Base-by-base conservation (phyloP, 1,284 basidiomycete species). In the Puccinia triticina region DNA sequence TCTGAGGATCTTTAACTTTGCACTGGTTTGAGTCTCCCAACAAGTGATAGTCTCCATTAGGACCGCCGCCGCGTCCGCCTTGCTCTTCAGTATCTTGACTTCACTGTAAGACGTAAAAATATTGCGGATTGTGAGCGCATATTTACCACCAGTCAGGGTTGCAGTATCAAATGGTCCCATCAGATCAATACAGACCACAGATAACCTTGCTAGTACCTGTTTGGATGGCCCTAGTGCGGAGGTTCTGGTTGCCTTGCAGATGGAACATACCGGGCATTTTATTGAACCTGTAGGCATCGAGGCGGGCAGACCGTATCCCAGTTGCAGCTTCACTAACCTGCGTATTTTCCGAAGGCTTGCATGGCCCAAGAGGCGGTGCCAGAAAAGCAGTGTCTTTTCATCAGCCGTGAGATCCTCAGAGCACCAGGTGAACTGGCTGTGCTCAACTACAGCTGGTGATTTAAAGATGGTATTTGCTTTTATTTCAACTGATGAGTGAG, bases 321-420 rank as follows among this genome's bases (percentile, higher is more conserved):
- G 26, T 26, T 67, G 21, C 3, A 67, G 29, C 40, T 67, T 67
- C 4, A 67, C 40, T 11, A 73, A 50, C 8, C 43, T 32, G 1
- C 72, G 8, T 26, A 74, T 74, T 21, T 48, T 23, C 2, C 72
- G 1, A 7, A 74, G 72, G 12, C 50, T 57, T 55, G 43, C 53
- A n/a, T 74, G 48, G 32, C 72, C 72, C 16, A 74, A 74, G 23
- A 74, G 50, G 43, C n/a, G 29, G 21, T 73, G 71, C 71, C 71
- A 73, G 14, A 50, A 43, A n/a, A 73, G 48, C 16, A 74, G 48
- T 14, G 21, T n/a, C 23, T 74, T 74, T 46, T 74, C 32, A 8
- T 67, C n/a, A 1, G 21, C 40, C 7, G 18, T 67, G 14, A 67
- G 64, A 16, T 37, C 34, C 14, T 43, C 37, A 21, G 34, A 4